These are phyloP conservation scores for Arxiozyma slooffiae DNA, from an alignment of 1,139 yeast species.

Conservation along the genomic window DNA sequence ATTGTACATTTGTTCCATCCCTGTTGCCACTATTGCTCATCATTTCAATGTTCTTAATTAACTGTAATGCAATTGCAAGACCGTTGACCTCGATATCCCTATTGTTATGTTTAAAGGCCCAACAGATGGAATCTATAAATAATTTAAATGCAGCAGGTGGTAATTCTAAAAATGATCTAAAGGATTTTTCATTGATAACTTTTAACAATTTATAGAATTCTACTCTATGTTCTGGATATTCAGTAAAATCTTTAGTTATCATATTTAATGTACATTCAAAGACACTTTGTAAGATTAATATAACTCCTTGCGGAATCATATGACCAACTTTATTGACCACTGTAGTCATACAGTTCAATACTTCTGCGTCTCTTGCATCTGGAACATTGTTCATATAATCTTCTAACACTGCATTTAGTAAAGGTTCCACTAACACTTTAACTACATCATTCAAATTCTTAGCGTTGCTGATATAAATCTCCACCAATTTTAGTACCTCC, in stretches of 20 bases:
- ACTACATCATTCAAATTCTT: slow-evolving; percentile 73
- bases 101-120: slow-evolving; percentile 97
- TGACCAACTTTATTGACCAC: slow-evolving; percentile 80
- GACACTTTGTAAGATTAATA: slow-evolving; percentile 76
- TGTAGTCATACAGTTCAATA: slow-evolving; percentile 86
- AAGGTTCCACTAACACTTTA: slow-evolving; percentile 70
- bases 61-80: slow-evolving; percentile 67
- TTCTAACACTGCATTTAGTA: slow-evolving; percentile 75
- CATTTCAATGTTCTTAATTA: slow-evolving; percentile 72
- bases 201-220: slow-evolving; percentile 85
- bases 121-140: slow-evolving; percentile 83
- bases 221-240: slow-evolving; percentile 95
- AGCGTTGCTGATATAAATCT: slow-evolving; percentile 79
- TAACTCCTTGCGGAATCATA: slow-evolving; percentile 83
- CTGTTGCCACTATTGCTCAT: slow-evolving; percentile 57
- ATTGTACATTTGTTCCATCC: slow-evolving; percentile 31
- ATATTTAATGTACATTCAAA: slow-evolving; percentile 90
- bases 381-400: slow-evolving; percentile 87
- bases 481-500: slow-evolving; percentile 82
- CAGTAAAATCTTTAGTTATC: slow-evolving; percentile 92
- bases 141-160: slow-evolving; percentile 90
- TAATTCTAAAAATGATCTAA: slow-evolving; percentile 74
- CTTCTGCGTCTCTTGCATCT: slow-evolving; percentile 97
- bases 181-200: slow-evolving; percentile 76
- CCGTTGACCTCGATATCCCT: slow-evolving; percentile 93